These are phyloP conservation scores for Plasmodium gallinaceum DNA, from an alignment of 169 alveolate species.

Conservation along the genomic window DNA sequence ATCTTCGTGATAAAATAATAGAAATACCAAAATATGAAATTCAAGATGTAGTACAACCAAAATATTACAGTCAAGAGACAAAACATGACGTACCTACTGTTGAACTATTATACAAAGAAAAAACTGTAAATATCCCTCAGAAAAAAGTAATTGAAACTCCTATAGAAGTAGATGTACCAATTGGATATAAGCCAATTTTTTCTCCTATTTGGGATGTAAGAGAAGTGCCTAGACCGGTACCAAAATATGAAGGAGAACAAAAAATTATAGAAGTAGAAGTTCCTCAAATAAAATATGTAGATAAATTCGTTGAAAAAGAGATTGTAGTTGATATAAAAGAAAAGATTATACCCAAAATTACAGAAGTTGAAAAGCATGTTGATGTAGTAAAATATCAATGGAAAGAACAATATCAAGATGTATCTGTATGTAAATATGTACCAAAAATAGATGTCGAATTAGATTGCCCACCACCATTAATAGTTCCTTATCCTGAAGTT, in stretches of 20 bases:
- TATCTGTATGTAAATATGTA: constrained; percentile 89
- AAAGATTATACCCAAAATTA: constrained; percentile 88
- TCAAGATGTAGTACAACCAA: constrained; percentile 87
- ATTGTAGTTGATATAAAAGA: constrained; percentile 90
- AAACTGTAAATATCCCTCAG: constrained; percentile 81
- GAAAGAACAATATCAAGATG: constrained; percentile 90
- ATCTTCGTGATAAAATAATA: constrained; percentile 87
- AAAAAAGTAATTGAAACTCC: constrained; percentile 83
- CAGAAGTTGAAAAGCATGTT: constrained; percentile 88
- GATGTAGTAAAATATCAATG: constrained; percentile 89
- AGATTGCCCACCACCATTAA: constrained; percentile 91
- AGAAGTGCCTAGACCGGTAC: constrained; percentile 89
- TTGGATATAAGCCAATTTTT: constrained; percentile 89
- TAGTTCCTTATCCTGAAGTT: constrained; percentile 88
- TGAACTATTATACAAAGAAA: constrained; percentile 86
- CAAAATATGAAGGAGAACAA: constrained; percentile 91
- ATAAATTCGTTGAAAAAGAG: constrained; percentile 88
- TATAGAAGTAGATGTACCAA: constrained; percentile 87
- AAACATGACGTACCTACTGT: constrained; percentile 89
- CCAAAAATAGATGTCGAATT: constrained; percentile 91
- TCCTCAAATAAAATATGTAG: constrained; percentile 88
- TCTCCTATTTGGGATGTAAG: constrained; percentile 91
- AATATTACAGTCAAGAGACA: constrained; percentile 86
- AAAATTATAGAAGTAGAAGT: constrained; percentile 88
- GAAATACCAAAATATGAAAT: constrained; percentile 87